Conservation (phyloP, 768 basidiomycete genomes). For the Boletus pseudo-olivaceus region DNA sequence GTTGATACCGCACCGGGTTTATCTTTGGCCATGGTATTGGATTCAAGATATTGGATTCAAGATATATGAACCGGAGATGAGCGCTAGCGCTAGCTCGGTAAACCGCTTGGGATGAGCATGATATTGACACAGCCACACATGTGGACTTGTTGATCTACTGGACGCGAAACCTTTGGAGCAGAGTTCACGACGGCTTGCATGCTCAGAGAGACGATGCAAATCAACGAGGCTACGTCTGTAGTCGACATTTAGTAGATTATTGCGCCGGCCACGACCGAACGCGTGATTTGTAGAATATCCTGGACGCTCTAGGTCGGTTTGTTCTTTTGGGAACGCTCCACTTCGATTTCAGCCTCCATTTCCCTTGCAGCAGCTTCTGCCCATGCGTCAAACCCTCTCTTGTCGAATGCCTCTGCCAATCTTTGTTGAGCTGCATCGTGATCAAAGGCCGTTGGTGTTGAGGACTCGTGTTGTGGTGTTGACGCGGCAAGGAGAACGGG, state of each 20-base stretch:
- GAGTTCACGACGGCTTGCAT: background rate
- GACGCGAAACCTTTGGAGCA: background rate
- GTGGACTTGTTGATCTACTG: no score
- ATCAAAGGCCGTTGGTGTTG: conserved; percentile 12
- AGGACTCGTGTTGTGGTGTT: background rate
- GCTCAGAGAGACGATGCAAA: background rate
- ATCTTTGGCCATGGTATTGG: conserved; percentile 17
- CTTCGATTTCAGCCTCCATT: conserved; percentile 52
- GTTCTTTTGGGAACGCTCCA: conserved; percentile 40
- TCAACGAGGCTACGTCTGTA: background rate
- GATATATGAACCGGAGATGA: no score
- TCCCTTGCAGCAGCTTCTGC: conserved; percentile 50
- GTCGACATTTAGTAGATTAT: background rate
- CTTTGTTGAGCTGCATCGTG: conserved; percentile 48
- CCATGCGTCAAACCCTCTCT: conserved; percentile 58
- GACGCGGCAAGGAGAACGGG: background rate
- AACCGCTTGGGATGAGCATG: no score
- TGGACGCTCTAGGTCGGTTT: background rate
- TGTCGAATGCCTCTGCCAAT: conserved; percentile 52
- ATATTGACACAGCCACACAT: background rate
- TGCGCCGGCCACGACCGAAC: background rate
- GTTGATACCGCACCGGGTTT: conserved; percentile 4
- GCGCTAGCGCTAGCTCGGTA: no score
- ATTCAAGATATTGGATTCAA: no score
- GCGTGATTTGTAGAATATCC: background rate